Percentiles rank a stretch among this genome's conserved stretches.
phyloP scores from a whole-genome alignment of 768 basidiomycete species.

The Lentinula lateritia region DNA sequence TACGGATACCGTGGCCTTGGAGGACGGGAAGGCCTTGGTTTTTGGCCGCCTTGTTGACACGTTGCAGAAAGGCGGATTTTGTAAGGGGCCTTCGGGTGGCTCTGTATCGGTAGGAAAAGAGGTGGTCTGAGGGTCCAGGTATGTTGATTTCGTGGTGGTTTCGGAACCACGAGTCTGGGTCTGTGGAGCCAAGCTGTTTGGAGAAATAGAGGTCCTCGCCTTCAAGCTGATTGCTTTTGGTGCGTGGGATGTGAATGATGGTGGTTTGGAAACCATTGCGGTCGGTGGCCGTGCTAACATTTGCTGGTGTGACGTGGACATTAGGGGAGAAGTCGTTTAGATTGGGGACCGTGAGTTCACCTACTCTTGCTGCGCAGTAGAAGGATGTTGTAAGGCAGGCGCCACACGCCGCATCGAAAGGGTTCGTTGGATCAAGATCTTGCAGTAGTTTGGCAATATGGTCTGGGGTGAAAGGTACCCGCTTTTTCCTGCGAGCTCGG shows the following conservation, averaged over 20 bases:
- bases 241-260: constrained; percentile 21
- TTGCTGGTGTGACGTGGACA: constrained; percentile 20
- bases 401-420: constrained; percentile 27
- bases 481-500: constrained; percentile 20
- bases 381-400: constrained; percentile 35
- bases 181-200: constrained; percentile 16
- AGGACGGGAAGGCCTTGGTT: constrained; percentile 5
- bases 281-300: constrained; percentile 17
- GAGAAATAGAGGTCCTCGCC: constrained; percentile 30
- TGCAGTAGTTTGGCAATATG: neutral
- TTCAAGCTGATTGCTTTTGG: constrained; percentile 14
- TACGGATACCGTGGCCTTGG: constrained; percentile 20
- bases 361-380: constrained; percentile 23
- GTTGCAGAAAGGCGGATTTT: constrained; percentile 12
- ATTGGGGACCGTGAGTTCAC: constrained; percentile 31
- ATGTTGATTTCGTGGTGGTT: constrained; percentile 19
- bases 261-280: constrained; percentile 17
- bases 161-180: constrained; percentile 25
- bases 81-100: neutral
- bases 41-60: constrained; percentile 5
- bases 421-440: constrained; percentile 18
- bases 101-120: constrained; percentile 23
- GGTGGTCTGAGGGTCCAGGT: constrained; percentile 15
- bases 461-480: constrained; percentile 20
- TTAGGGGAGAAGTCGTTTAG: constrained; percentile 23